Conservation (phyloP, 148 eudicot genomes). For the Silene latifolia region DNA sequence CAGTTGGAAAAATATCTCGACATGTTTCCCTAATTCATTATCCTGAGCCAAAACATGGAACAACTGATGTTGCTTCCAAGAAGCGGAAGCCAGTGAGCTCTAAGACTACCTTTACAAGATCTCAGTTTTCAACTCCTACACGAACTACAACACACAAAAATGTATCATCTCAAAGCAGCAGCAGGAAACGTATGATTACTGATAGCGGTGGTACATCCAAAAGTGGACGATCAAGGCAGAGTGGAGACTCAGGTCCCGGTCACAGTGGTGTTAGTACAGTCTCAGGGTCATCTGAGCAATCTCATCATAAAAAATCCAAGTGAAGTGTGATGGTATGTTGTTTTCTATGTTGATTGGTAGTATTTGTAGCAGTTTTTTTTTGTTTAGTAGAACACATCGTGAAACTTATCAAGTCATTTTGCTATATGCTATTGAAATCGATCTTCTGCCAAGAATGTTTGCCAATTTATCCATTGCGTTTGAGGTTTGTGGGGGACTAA, state of each 20-base stretch:
- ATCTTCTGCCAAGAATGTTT: not conserved
- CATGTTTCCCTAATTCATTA: constrained; percentile 72
- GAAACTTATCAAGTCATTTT: not conserved
- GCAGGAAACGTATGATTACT: constrained; percentile 16
- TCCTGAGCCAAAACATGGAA: constrained; percentile 62
- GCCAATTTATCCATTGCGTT: not conserved
- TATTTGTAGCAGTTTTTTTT: not conserved
- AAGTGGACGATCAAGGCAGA: constrained; percentile 34
- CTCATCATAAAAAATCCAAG: constrained; percentile 47
- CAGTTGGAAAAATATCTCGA: constrained; percentile 82
- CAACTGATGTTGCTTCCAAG: constrained; percentile 15
- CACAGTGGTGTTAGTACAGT: constrained; percentile 43
- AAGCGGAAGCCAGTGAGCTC: constrained; percentile 33
- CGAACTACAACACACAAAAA: constrained; percentile 29
- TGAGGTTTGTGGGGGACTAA: too few relatives aligned
- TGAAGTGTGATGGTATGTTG: constrained; percentile 8
- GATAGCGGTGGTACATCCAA: not conserved
- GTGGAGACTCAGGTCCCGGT: constrained; percentile 43
- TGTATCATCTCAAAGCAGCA: constrained; percentile 28
- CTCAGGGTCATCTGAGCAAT: constrained; percentile 47
- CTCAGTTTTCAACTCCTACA: constrained; percentile 42
- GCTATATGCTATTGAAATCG: not conserved
- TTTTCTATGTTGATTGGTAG: not conserved
- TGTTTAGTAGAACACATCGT: not conserved
- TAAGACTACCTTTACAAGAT: constrained; percentile 36